Evolutionary conservation across 768 basidiomycete genomes (phyloP).

Genomic region (Mycena rosella): DNA sequence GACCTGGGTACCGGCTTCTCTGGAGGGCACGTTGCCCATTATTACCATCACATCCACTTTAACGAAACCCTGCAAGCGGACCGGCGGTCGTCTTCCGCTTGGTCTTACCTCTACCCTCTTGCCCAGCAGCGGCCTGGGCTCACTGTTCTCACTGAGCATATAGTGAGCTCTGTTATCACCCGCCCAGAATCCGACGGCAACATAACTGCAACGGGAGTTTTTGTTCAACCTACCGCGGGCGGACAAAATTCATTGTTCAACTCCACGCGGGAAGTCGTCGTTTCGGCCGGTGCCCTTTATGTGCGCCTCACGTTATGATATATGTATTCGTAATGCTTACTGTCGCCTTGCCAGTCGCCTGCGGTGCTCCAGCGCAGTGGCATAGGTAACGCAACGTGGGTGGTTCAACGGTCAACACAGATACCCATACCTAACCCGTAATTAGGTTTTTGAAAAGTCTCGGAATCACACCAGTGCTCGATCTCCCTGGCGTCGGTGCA

Average conservation of each 20-base stretch:
- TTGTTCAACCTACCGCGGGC: not conserved
- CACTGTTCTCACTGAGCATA: conserved; percentile 30
- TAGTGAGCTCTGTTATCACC: conserved; percentile 21
- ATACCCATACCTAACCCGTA: not conserved
- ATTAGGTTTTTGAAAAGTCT: conserved; percentile 25
- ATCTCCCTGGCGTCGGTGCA: conserved; percentile 39
- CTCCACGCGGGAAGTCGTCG: conserved; percentile 23
- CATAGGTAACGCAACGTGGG: conserved; percentile 34
- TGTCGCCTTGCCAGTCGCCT: conserved; percentile 24
- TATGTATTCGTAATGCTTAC: not conserved
- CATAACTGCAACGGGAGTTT: not conserved
- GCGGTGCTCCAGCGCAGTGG: conserved; percentile 34
- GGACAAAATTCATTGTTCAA: conserved; percentile 4
- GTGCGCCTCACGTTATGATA: conserved; percentile 22
- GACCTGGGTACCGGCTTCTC: conserved; percentile 37
- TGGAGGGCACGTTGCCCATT: conserved; percentile 36
- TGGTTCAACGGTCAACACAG: too few relatives aligned
- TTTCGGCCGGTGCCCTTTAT: conserved; percentile 31
- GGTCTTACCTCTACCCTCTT: conserved; percentile 35
- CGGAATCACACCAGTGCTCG: conserved; percentile 31
- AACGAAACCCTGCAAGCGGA: conserved; percentile 35
- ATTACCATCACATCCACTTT: conserved; percentile 36
- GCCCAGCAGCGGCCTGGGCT: conserved; percentile 22
- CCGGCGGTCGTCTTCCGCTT: conserved; percentile 35
- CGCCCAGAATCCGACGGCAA: not conserved